A percentile compares a stretch with the other conserved stretches of the same genome.
These are phyloP conservation scores for Neofusicoccum cordaticola DNA, from an alignment of 2,329 filamentous ascomycete genomes.

Conservation along the genomic window DNA sequence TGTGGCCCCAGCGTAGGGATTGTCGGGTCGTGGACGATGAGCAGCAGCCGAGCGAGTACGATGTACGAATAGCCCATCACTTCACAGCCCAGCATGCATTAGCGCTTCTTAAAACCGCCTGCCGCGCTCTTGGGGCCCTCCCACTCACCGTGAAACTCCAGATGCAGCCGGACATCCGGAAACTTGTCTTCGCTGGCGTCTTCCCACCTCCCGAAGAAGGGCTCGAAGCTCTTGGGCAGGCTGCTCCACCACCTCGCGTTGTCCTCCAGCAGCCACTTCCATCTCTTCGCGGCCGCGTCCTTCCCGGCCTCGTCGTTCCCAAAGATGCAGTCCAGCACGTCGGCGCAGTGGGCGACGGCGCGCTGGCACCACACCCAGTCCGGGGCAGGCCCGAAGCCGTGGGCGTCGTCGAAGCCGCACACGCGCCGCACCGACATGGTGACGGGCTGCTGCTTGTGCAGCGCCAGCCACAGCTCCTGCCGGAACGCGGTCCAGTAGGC, in stretches of 20 bases:
- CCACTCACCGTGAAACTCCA: conserved; percentile 30
- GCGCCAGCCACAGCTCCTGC: conserved; percentile 35
- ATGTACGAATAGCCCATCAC: conserved; percentile 28
- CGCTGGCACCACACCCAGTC: conserved; percentile 15
- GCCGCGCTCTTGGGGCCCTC: too few relatives aligned
- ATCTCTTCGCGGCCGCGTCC: conserved; percentile 22
- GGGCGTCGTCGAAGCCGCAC: not conserved
- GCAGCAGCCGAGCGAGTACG: conserved; percentile 33
- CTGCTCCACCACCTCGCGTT: conserved; percentile 30
- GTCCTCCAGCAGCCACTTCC: conserved; percentile 34
- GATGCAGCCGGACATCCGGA: conserved; percentile 34
- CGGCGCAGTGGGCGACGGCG: conserved; percentile 11
- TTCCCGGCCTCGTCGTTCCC: not conserved
- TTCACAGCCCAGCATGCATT: not conserved
- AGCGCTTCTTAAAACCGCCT: not conserved
- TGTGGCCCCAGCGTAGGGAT: conserved; percentile 36
- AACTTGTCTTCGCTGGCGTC: conserved; percentile 20
- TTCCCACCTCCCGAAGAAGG: conserved; percentile 21
- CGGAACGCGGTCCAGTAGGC: conserved; percentile 40
- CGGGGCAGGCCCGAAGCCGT: not conserved
- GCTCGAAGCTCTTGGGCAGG: conserved; percentile 33
- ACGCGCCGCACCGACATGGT: not conserved
- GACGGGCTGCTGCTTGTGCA: conserved; percentile 21
- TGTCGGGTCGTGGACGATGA: conserved; percentile 36
- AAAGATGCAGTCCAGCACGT: not conserved